A percentile compares a stretch with the other conserved stretches of the same genome.
Conservation (phyloP, 352 stramenopile genomes). For the Phytophthora meadii region DNA sequence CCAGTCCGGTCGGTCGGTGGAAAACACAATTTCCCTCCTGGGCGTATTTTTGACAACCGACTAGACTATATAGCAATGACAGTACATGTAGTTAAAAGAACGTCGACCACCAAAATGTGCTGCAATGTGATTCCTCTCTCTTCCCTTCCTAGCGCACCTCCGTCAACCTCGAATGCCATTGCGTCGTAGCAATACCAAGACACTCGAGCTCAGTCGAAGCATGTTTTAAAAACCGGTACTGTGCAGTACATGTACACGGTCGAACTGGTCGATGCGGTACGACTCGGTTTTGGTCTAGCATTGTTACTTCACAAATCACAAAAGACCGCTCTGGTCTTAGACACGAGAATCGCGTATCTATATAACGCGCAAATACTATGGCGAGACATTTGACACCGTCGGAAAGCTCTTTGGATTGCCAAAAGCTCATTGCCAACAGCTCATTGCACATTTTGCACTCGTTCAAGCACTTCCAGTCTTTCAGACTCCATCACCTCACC, state of each 20-base stretch:
- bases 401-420: no score
- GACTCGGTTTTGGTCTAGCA: background rate
- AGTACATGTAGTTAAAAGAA: no score
- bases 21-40: background rate
- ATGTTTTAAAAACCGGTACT: background rate
- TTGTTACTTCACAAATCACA: background rate
- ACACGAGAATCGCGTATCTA: conserved; percentile 1
- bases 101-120: no score
- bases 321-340: background rate
- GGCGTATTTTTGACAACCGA: no score
- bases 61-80: no score
- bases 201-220: no score
- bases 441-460: conserved; percentile 28
- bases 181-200: no score
- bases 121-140: no score
- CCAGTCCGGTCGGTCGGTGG: no score
- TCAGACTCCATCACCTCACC: background rate
- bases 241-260: background rate
- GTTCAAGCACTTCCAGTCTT: background rate
- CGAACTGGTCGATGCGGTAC: background rate
- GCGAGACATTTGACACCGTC: background rate
- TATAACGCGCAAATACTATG: background rate
- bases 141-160: background rate
- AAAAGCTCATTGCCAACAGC: background rate
- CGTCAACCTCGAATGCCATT: background rate